These are phyloP conservation scores for Termitomyces sp. DNA, from an alignment of 768 basidiomycete genomes.

Conservation along the genomic window DNA sequence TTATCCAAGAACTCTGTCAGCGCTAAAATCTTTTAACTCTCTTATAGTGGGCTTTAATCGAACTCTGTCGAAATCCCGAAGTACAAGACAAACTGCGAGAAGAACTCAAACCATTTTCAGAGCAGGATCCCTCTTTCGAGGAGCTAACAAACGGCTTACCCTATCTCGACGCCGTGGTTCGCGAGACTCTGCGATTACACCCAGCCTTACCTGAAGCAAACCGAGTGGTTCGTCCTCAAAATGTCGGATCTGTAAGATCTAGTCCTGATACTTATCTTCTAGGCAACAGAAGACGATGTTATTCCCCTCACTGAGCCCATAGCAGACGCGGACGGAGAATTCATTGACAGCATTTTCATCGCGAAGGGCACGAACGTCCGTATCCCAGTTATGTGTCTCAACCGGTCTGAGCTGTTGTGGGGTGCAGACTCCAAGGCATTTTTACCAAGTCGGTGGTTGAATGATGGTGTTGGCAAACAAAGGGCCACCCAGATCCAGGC, in stretches of 20 bases:
- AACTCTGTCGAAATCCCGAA: conserved; percentile 24
- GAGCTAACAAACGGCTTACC: conserved; percentile 9
- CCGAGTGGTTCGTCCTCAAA: conserved; percentile 1
- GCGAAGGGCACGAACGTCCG: conserved; percentile 32
- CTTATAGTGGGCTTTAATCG: conserved; percentile 29
- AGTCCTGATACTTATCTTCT: not conserved
- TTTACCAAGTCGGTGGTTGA: conserved; percentile 38
- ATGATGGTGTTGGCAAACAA: conserved; percentile 11
- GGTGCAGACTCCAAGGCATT: conserved; percentile 39
- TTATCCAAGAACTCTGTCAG: not conserved
- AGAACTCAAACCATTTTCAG: conserved; percentile 17
- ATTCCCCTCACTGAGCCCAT: conserved; percentile 18
- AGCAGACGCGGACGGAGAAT: conserved; percentile 18
- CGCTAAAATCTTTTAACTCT: not conserved
- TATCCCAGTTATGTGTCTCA: conserved; percentile 33
- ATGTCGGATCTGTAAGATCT: not conserved
- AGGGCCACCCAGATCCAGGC: conserved; percentile 28
- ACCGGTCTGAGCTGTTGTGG: conserved; percentile 34
- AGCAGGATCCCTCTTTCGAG: conserved; percentile 6
- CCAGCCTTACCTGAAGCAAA: conserved; percentile 23
- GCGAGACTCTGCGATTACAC: conserved; percentile 36
- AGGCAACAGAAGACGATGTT: conserved; percentile 2
- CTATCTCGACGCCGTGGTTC: conserved; percentile 24
- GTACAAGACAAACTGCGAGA: conserved; percentile 25
- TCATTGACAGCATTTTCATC: conserved; percentile 25